phyloP scores from a whole-genome alignment of 2,329 filamentous ascomycete species.

The Chalaropsis thielavioides region DNA sequence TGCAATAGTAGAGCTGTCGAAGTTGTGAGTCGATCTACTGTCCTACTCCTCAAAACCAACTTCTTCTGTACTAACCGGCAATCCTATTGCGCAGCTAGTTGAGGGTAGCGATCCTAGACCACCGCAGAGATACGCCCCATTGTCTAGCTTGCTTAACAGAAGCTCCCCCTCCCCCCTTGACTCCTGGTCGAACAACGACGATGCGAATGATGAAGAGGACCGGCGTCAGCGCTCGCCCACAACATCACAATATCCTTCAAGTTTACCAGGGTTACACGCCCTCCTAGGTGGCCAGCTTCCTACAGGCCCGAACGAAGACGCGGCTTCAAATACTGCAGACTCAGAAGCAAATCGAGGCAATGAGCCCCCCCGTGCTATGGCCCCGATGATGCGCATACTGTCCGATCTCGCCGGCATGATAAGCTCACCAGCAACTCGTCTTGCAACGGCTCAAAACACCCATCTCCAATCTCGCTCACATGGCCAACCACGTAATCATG shows the following conservation, averaged over 20 bases:
- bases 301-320: neutral
- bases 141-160: neutral
- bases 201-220: neutral
- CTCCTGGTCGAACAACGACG: neutral
- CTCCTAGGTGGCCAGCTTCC: neutral
- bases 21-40: slow-evolving; percentile 47
- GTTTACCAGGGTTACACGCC: neutral
- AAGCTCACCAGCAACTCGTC: neutral
- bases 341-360: neutral
- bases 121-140: neutral
- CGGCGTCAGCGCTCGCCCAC: neutral
- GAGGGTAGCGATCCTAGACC: neutral
- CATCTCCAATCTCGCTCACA: neutral
- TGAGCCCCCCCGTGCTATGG: neutral
- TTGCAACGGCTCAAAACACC: neutral
- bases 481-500: neutral
- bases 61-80: neutral
- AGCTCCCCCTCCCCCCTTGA: neutral
- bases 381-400: neutral
- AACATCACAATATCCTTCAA: neutral
- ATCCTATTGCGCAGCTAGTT: neutral
- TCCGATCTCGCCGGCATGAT: neutral
- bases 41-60: neutral
- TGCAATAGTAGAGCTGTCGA: slow-evolving; percentile 71
- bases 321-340: neutral